Conservation (phyloP, 305 asterid genomes). For the Fraxinus albicans region DNA sequence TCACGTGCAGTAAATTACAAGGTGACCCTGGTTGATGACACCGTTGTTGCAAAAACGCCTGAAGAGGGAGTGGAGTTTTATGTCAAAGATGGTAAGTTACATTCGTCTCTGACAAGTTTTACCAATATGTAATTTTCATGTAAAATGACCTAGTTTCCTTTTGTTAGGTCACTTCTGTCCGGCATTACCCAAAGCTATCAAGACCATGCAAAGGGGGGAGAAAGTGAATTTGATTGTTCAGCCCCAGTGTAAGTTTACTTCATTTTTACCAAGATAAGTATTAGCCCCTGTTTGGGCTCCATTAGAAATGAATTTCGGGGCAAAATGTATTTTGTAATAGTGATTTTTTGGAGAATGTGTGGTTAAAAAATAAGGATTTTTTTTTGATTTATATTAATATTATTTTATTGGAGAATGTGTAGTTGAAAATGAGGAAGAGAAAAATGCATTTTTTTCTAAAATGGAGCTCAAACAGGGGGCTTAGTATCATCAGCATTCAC, state of each 20-base stretch:
- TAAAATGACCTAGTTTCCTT: conserved; percentile 15
- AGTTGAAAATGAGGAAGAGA: background rate
- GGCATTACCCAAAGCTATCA: conserved; percentile 63
- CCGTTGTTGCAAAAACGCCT: conserved; percentile 50
- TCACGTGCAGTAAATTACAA: conserved; percentile 50
- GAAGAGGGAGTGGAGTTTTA: conserved; percentile 64
- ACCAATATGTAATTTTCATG: background rate
- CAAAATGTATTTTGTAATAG: no score
- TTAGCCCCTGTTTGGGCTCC: background rate
- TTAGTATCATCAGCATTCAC: conserved; percentile 10
- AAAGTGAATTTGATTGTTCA: conserved; percentile 55
- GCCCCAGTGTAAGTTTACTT: conserved; percentile 53
- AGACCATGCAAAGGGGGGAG: conserved; percentile 73
- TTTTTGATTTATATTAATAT: no score
- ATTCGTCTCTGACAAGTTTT: background rate
- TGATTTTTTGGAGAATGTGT: background rate
- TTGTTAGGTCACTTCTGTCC: conserved; percentile 60
- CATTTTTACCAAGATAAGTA: conserved; percentile 3
- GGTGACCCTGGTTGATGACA: conserved; percentile 49
- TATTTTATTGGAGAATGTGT: background rate
- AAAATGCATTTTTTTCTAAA: background rate
- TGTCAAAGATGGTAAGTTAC: conserved; percentile 58
- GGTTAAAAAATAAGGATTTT: background rate
- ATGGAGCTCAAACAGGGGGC: background rate
- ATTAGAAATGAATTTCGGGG: background rate